Evolutionary conservation across 2,329 filamentous ascomycete genomes (phyloP), one percentile per base, ranked within the genome.

Genomic region (Alternaria metachromatica): DNA sequence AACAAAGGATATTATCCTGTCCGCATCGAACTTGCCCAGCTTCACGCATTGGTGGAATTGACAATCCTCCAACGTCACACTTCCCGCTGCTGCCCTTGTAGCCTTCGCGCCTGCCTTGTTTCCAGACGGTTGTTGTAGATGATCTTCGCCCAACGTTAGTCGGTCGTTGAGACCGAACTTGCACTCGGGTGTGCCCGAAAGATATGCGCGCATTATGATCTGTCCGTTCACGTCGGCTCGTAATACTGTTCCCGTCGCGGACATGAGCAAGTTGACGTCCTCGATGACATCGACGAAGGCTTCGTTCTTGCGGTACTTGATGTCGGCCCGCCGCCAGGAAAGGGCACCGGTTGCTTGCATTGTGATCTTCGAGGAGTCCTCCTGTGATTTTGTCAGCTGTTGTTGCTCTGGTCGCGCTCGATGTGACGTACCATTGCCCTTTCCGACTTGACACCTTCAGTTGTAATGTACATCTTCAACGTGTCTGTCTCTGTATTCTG

Each of bases 391-490:
- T 46, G 64, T 77, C 54, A 79, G 73, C 55, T 44, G 44, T 48
- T 44, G 44, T 49, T 57, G 41, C 41, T 25, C 30, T 28, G 30
- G 26, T 33, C 18, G 9, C 10, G n/a, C 44, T 12, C 15, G 37
- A 41, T 58, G 51, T 37, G 10, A 18, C 26, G 10, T 79, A 79
- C 81, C 82, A 90, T 91, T 70, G 87, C 90, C 71, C 89, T 85
- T 80, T 94, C 94, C 30, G 94, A 96, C 82, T 97, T 97, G 82
- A 99, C 95, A 62, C 96, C 96, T 84, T 99, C 96, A 37, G 96
- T 99, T 46, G 96, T 99, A 77, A 99, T 99, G 86, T 99, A 99
- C 95, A 98, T 98, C 83, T 99, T 99, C 74, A 99, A 86, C 15
- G 96, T 98, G 80, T 99, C 96, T 58, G 95, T 97, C 83, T 99